Evolutionary conservation across 2,329 filamentous ascomycete species (phyloP), one percentile per base, ranked within the genome.

Genomic region (Diaporthe sp.): DNA sequence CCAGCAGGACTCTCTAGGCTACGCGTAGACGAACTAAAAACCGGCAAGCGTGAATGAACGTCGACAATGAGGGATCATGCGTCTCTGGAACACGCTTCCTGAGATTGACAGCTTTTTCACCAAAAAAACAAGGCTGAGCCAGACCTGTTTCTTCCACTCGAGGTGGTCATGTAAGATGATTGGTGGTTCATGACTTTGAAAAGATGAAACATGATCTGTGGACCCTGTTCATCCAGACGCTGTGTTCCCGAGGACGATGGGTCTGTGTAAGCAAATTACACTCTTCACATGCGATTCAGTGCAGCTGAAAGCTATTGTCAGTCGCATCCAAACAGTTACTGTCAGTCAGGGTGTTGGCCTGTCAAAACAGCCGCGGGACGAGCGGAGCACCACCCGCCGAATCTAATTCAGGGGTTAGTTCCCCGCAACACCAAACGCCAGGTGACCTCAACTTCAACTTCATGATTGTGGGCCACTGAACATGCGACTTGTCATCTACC

Each of bases 1-100:
- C 85, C 83, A 4, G 86, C 84, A 12, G 87, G 87, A 0, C 77
- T 88, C 67, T 82, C 83, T 68, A 81, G 82, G 75, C 78, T 84
- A 20, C 79, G 81, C 60, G 76, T 86, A 8, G 80, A 82, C 47
- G 73, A 80, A 25, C 53, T 85, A 71, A 82, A 75, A 72, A 79
- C 78, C 22, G 60, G 58, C 25, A 55, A 73, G 61, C 13, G 71
- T 72, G 15, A 71, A 76, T 44, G 73, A 77, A 37, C 55, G 17
- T 55, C 47, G 31, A 20, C 3, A 12, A 34, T 10, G 4, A 17
- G 37, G 37, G 28, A 73, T 22, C 25, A 28, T 20, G 57, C n/a
- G n/a, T 3, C 57, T 65, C 61, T 65, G 9, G 28, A n/a, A 13
- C 20, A 44, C 12, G 12, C 39, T 6, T 15, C n/a, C 22, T 67